Conservation (phyloP, 2,329 filamentous ascomycete species). For the Penicillium sp. region DNA sequence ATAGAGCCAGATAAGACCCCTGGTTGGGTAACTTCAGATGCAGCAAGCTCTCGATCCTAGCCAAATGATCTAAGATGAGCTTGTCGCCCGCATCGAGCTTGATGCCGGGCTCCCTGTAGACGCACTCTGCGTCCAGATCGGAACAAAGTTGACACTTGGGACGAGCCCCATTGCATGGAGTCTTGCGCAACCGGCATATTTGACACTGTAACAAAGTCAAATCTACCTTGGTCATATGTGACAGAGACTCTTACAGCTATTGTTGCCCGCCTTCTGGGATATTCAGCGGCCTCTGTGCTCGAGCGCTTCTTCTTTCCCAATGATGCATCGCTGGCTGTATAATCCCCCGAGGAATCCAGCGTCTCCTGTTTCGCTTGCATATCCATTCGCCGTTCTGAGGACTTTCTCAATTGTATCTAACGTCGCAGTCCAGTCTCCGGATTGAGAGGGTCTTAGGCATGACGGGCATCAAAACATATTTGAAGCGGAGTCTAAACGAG, state of each 20-base stretch:
- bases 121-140: constrained; percentile 75
- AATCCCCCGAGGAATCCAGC: constrained; percentile 7
- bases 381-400: background rate
- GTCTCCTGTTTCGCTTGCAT: constrained; percentile 6
- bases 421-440: constrained; percentile 2
- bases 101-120: constrained; percentile 80
- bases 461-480: constrained; percentile 7
- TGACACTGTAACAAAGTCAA: constrained; percentile 57
- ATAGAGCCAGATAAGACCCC: constrained; percentile 35
- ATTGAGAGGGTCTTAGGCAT: background rate
- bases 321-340: constrained; percentile 16
- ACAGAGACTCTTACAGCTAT: constrained; percentile 29
- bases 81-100: constrained; percentile 85
- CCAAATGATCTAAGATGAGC: constrained; percentile 73
- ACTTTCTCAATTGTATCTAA: background rate
- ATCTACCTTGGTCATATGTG: background rate
- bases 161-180: constrained; percentile 71
- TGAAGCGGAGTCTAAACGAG: background rate
- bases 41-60: constrained; percentile 73
- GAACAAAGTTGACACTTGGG: constrained; percentile 82
- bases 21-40: constrained; percentile 60
- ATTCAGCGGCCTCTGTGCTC: constrained; percentile 30
- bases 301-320: constrained; percentile 29
- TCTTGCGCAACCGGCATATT: constrained; percentile 75
- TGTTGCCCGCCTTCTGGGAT: constrained; percentile 34